These are phyloP conservation scores for Daldinia childiae DNA, from an alignment of 495 filamentous ascomycete species.

Conservation along the genomic window DNA sequence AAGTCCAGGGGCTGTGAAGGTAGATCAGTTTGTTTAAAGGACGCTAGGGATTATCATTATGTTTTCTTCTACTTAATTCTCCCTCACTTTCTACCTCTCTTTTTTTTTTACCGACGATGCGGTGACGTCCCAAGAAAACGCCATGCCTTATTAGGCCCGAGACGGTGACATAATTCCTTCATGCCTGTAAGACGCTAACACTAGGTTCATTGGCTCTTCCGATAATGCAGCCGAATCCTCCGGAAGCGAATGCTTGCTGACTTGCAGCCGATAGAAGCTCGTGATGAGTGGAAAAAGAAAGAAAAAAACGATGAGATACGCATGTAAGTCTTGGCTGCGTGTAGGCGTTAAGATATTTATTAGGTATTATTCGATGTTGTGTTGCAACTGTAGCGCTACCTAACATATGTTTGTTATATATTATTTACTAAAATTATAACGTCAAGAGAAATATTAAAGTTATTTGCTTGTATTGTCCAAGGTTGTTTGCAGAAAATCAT, in stretches of 20 bases:
- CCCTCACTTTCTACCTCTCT: background rate
- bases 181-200: slow-evolving; percentile 32
- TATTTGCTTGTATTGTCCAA: background rate
- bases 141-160: slow-evolving; percentile 35
- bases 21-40: slow-evolving; percentile 5
- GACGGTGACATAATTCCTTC: slow-evolving; percentile 41
- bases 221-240: slow-evolving; percentile 41
- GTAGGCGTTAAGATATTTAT: background rate
- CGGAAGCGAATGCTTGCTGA: slow-evolving; percentile 36
- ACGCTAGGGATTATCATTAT: background rate
- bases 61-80: background rate
- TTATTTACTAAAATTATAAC: background rate
- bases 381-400: too few relatives aligned
- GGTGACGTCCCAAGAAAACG: slow-evolving; percentile 38
- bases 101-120: slow-evolving; percentile 33
- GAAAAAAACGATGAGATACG: slow-evolving; percentile 3
- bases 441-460: background rate
- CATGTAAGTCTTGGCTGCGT: slow-evolving; percentile 3
- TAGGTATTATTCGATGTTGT: background rate
- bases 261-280: slow-evolving; percentile 35
- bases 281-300: slow-evolving; percentile 18
- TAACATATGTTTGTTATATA: too few relatives aligned
- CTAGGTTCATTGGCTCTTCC: slow-evolving; percentile 35
- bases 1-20: slow-evolving; percentile 16
- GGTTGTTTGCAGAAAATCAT: too few relatives aligned